Evolutionary conservation across 2,329 filamentous ascomycete genomes (phyloP).

Genomic region (Microsporum ferrugineum): DNA sequence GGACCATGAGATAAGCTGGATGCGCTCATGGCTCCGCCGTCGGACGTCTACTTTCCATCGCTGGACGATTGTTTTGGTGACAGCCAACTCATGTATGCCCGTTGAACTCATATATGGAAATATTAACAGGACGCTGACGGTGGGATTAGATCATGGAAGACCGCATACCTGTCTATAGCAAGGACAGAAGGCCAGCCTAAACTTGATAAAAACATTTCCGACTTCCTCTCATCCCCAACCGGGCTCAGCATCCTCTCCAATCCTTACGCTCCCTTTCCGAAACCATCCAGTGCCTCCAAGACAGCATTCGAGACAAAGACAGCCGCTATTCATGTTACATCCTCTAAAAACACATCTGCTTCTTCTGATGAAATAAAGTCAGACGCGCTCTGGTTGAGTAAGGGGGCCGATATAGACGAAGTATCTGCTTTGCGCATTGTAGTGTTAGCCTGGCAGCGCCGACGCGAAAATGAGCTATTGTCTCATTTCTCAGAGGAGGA

Average conservation of each 20-base stretch:
- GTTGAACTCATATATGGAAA: not conserved
- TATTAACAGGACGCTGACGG: constrained; percentile 20
- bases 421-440: constrained; percentile 68
- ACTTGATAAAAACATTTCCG: constrained; percentile 47
- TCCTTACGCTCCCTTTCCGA: constrained; percentile 56
- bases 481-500: constrained; percentile 67
- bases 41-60: constrained; percentile 67
- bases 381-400: constrained; percentile 77
- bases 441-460: constrained; percentile 71
- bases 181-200: constrained; percentile 34
- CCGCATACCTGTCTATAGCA: constrained; percentile 44
- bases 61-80: constrained; percentile 79
- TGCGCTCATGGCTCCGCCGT: constrained; percentile 54
- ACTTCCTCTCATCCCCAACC: constrained; percentile 60
- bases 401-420: constrained; percentile 65
- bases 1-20: constrained; percentile 30
- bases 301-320: constrained; percentile 71
- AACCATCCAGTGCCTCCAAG: constrained; percentile 52
- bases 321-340: constrained; percentile 71
- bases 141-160: constrained; percentile 47
- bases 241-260: constrained; percentile 57
- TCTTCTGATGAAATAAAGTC: constrained; percentile 69
- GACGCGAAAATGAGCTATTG: constrained; percentile 60
- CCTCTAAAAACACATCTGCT: constrained; percentile 56
- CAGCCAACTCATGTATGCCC: constrained; percentile 58